Evolutionary conservation across 1,284 basidiomycete genomes (phyloP).

Genomic region (Ustilago trichophora): DNA sequence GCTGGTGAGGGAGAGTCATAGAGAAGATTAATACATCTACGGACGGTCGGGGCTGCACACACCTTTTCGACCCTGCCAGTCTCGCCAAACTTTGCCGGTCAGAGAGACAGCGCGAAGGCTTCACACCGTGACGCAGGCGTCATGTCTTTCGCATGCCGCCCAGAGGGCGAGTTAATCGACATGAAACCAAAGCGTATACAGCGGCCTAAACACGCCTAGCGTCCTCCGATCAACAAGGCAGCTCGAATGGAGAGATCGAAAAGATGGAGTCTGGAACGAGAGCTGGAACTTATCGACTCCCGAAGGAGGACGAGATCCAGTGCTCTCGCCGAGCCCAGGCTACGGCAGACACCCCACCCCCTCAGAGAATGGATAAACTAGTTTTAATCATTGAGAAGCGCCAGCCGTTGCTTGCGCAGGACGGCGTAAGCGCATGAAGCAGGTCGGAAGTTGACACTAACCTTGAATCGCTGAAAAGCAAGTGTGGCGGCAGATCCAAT

Average conservation of each 20-base stretch:
- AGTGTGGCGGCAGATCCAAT: background rate
- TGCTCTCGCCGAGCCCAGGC: conserved; percentile 13
- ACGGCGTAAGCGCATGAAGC: background rate
- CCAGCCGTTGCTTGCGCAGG: too few species aligned
- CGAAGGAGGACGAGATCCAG: background rate
- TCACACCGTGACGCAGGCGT: conserved; percentile 24
- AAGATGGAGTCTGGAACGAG: conserved; percentile 24
- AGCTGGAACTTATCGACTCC: conserved; percentile 2
- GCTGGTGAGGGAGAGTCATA: conserved; percentile 35
- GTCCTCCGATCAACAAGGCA: conserved; percentile 16
- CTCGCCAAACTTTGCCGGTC: conserved; percentile 3
- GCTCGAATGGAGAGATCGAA: conserved; percentile 14
- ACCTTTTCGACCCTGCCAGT: conserved; percentile 11
- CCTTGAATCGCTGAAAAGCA: background rate
- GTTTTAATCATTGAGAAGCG: conserved; percentile 47
- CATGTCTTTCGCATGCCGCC: conserved; percentile 48
- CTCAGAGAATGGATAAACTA: conserved; percentile 59
- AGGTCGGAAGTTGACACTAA: conserved; percentile 11
- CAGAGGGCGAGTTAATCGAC: conserved; percentile 47
- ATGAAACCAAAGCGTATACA: conserved; percentile 4
- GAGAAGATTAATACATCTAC: conserved; percentile 55
- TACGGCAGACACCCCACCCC: conserved; percentile 46
- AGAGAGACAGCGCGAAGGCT: conserved; percentile 40
- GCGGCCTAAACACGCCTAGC: conserved; percentile 42
- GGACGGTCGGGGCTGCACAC: conserved; percentile 44